Evolutionary conservation across 192 early-diverging fungal genomes (phyloP).

Genomic region (Coemansia sp.): DNA sequence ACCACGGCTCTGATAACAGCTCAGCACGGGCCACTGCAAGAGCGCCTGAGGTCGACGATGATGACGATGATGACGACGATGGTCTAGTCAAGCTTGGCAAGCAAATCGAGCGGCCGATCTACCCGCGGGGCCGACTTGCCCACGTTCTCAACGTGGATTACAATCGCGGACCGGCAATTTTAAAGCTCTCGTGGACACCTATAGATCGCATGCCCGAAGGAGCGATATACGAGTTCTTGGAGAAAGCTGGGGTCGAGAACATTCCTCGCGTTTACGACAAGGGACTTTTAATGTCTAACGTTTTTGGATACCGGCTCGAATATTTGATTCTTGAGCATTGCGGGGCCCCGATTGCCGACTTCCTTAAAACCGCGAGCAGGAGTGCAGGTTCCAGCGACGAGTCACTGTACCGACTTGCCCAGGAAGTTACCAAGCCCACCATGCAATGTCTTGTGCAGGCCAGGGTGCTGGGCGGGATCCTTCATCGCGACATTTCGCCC

Average conservation of each 20-base stretch:
- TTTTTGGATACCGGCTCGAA: background rate
- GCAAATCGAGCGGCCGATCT: background rate
- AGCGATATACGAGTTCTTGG: slow-evolving; percentile 1
- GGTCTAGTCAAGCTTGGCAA: background rate
- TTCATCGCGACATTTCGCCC: slow-evolving; percentile 20
- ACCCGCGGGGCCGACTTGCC: background rate
- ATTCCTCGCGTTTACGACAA: background rate
- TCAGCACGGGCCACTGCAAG: background rate
- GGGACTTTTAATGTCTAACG: background rate
- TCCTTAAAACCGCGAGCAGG: no score
- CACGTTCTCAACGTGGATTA: background rate
- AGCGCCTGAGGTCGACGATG: no score
- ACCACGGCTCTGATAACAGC: background rate
- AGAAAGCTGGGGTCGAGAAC: background rate
- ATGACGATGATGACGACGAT: no score
- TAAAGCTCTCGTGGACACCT: slow-evolving; percentile 4
- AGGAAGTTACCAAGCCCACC: background rate
- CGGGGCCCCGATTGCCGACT: background rate
- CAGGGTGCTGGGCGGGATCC: background rate
- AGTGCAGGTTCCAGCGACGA: background rate
- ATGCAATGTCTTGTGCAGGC: background rate
- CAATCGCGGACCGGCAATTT: background rate
- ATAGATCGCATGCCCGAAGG: background rate
- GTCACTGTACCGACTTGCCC: background rate
- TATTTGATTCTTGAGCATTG: slow-evolving; percentile 5